Evolutionary conservation across 306 rosid genomes (phyloP).

Genomic region (Cucumis sativus): Cucumber_9930_V3 NC_026660.2:5570001-5570500

Average conservation of each 20-base stretch:
- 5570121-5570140: slow-evolving; percentile 58
- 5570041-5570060: slow-evolving; percentile 4
- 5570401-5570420: neutral
- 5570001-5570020: neutral
- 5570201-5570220: slow-evolving; percentile 14
- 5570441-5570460: neutral
- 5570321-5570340: neutral
- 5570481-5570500: neutral
- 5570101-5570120: slow-evolving; percentile 46
- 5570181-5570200: slow-evolving; percentile 12
- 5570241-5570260: neutral
- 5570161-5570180: slow-evolving; percentile 12
- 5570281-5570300: neutral
- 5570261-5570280: neutral
- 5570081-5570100: slow-evolving; percentile 49
- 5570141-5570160: slow-evolving; percentile 73
- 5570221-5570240: slow-evolving; percentile 7
- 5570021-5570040: neutral
- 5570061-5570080: slow-evolving; percentile 63
- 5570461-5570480: neutral
- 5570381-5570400: neutral
- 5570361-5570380: neutral
- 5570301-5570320: neutral
- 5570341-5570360: neutral
- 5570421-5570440: neutral